These are phyloP conservation scores for Yamadazyma friedrichii DNA, from an alignment of 1,139 yeast species.

Conservation along the genomic window DNA sequence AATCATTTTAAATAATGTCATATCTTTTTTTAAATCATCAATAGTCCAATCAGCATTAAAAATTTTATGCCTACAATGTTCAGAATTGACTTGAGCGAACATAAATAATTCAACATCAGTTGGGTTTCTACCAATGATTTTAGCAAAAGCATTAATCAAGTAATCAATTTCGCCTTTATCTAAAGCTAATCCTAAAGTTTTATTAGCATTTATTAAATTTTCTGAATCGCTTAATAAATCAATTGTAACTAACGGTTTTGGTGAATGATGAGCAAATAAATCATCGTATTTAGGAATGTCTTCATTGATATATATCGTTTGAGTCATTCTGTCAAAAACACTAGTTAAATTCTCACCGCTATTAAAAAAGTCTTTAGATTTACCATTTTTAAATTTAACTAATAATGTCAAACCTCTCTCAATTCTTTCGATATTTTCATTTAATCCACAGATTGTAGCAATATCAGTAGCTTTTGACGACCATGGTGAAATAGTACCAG, in stretches of 20 bases:
- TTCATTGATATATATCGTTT: conserved; percentile 50
- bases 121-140: conserved; percentile 81
- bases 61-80: conserved; percentile 98
- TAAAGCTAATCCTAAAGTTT: conserved; percentile 83
- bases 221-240: conserved; percentile 62
- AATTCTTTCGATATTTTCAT: conserved; percentile 67
- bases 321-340: conserved; percentile 95
- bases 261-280: conserved; percentile 73
- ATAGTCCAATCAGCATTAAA: conserved; percentile 99
- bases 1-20: conserved; percentile 89
- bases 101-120: conserved; percentile 97
- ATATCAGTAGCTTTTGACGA: conserved; percentile 98
- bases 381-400: conserved; percentile 66
- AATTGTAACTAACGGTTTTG: conserved; percentile 82
- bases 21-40: conserved; percentile 73
- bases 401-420: conserved; percentile 86
- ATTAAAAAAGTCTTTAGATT: conserved; percentile 21
- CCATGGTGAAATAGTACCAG: conserved; percentile 99
- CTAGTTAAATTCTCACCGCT: conserved; percentile 54
- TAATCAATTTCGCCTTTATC: conserved; percentile 93
- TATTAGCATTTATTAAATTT: conserved; percentile 74
- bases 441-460: conserved; percentile 82
- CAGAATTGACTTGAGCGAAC: conserved; percentile 99
- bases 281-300: conserved; percentile 64
- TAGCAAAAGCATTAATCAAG: conserved; percentile 73